Base-by-base conservation (phyloP, 2,329 filamentous ascomycete species). In the Curvularia eragrostidis region DNA sequence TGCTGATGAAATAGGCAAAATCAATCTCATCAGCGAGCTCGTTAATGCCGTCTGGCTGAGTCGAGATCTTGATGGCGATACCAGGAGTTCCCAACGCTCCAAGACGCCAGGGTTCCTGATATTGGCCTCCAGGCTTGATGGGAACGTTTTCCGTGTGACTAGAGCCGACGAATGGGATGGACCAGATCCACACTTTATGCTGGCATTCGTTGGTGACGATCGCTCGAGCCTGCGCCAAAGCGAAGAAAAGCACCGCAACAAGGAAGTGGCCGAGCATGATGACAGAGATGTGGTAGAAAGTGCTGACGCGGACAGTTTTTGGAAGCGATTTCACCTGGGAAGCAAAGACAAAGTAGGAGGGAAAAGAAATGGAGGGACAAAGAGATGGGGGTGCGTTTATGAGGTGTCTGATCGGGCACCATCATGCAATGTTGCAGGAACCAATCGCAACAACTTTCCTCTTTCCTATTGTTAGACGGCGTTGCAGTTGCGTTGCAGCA, bases 141-240 rank as follows among this genome's bases (percentile, higher is more conserved):
- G 52, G 43, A 15, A 68, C 49, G 55, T 65, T 65, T 30, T 63
- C 53, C 30, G 64, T 62, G 19, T 54, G 44, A n/a, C 53, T 58
- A n/a, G 54, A 50, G 39, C 58, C 61, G 30, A 52, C 21, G 38
- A 44, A 28, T 5, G 68, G 68, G 13, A 71, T 54, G 13, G 65
- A 67, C 68, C 67, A 71, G 43, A 70, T 34, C 50, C 67, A 69
- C 47, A 71, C 57, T 2, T 56, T 52, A 39, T 64, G 36, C 2
- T 48, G 34, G 46, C 70, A 73, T 34, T 64, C 48, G 58, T 73
- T 73, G 56, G 61, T 70, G 64, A 73, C 62, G 24, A 72, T 65
- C 48, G 68, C 68, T 52, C 65, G 68, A 32, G 69, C 56, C 4
- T 66, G 64, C 41, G 54, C 58, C 19, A 70, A 43, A 52, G 65